These are phyloP conservation scores for Funneliformis geosporum DNA, from an alignment of 192 early-diverging fungal species.

Conservation along the genomic window DNA sequence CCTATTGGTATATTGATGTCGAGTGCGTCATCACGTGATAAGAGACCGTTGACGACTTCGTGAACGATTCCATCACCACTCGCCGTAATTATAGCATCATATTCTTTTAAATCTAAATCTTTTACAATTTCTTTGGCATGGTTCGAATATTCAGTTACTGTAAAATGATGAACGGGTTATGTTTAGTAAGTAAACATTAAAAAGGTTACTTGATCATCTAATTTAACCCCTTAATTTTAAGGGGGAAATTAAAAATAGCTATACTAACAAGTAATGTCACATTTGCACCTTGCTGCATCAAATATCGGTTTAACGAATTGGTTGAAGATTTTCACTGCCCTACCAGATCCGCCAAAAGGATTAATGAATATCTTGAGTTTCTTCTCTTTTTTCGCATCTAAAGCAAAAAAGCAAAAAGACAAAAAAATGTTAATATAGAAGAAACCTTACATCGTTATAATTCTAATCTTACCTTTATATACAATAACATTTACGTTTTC, in stretches of 20 bases:
- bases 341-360: conserved; percentile 73
- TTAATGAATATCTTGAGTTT: conserved; percentile 66
- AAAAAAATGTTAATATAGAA: background rate
- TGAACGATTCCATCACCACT: conserved; percentile 84
- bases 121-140: conserved; percentile 68
- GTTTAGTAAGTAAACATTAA: background rate
- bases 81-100: conserved; percentile 63
- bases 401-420: conserved; percentile 5
- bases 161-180: background rate
- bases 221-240: background rate
- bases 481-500: background rate
- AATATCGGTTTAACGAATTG: conserved; percentile 60
- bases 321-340: conserved; percentile 59
- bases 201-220: background rate
- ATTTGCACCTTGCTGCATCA: conserved; percentile 56
- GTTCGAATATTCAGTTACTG: conserved; percentile 60
- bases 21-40: conserved; percentile 67
- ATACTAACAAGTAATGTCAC: conserved; percentile 53
- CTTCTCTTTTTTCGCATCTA: conserved; percentile 29
- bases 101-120: conserved; percentile 54
- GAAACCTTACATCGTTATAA: background rate
- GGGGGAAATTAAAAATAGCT: conserved; percentile 29
- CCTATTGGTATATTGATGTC: conserved; percentile 63
- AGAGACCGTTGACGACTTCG: conserved; percentile 79
- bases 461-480: conserved; percentile 14